Conservation (phyloP, 768 basidiomycete species). For the Naganishia antarctica region DNA sequence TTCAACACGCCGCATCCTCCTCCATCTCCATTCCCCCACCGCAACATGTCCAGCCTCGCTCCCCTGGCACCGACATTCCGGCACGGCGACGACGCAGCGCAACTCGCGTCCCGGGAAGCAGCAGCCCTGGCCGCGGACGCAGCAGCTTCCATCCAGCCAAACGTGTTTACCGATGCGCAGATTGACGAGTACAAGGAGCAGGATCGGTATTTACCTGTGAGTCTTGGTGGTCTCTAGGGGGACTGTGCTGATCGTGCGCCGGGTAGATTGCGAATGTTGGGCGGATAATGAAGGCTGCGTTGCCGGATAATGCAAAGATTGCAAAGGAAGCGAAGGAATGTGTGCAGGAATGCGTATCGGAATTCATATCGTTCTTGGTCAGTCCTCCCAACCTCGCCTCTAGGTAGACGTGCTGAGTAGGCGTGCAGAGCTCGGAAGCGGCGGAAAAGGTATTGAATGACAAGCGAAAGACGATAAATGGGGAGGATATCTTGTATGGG, state of each 20-base stretch:
- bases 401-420: background rate
- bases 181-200: constrained; percentile 92
- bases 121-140: background rate
- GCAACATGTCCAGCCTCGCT: background rate
- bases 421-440: constrained; percentile 70
- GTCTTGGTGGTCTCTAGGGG: constrained; percentile 30
- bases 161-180: constrained; percentile 72
- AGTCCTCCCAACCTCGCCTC: constrained; percentile 22
- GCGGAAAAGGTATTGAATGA: constrained; percentile 90
- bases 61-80: constrained; percentile 1
- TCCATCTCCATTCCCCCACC: background rate
- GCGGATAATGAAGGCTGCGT: constrained; percentile 88
- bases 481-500: constrained; percentile 94
- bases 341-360: constrained; percentile 95
- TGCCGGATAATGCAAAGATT: constrained; percentile 87
- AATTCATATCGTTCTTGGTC: constrained; percentile 92
- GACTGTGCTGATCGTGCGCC: constrained; percentile 15
- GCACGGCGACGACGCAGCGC: background rate
- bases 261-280: constrained; percentile 92
- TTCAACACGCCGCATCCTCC: background rate
- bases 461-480: constrained; percentile 96
- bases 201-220: constrained; percentile 86
- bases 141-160: background rate
- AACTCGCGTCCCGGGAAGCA: background rate
- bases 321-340: constrained; percentile 98